Conservation (phyloP, 371 early-diverging fungal genomes). For the Circinella minor region DNA sequence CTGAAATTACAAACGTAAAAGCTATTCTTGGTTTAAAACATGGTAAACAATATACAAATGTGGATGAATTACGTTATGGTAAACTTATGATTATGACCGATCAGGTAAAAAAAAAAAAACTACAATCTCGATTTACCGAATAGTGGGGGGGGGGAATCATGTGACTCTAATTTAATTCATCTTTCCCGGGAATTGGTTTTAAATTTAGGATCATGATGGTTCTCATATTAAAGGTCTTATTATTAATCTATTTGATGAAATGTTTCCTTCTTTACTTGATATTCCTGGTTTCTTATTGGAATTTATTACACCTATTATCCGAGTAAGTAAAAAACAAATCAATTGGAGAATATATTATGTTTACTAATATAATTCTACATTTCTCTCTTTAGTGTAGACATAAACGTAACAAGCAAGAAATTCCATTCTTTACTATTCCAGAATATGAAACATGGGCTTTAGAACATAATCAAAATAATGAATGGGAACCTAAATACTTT, state of each 20-base stretch:
- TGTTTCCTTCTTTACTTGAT: constrained; percentile 95
- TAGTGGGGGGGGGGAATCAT: too few relatives aligned
- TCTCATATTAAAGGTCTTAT: constrained; percentile 99
- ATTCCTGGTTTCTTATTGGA: constrained; percentile 96
- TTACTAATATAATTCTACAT: not conserved
- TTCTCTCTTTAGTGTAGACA: constrained; percentile 46
- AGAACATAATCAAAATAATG: constrained; percentile 63
- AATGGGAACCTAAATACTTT: constrained; percentile 96
- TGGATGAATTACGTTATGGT: constrained; percentile 93
- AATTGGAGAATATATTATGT: not conserved
- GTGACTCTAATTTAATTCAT: too few relatives aligned
- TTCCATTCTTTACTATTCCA: constrained; percentile 95
- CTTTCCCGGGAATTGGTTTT: not conserved
- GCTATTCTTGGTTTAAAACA: constrained; percentile 98
- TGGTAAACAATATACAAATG: constrained; percentile 79
- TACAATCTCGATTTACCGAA: too few relatives aligned
- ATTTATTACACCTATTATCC: constrained; percentile 99
- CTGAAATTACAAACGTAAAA: constrained; percentile 94
- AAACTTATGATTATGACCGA: constrained; percentile 99
- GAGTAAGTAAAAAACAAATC: constrained; percentile 46
- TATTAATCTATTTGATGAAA: constrained; percentile 98
- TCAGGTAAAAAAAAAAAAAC: constrained; percentile 73
- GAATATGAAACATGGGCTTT: constrained; percentile 96
- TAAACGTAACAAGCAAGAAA: constrained; percentile 61
- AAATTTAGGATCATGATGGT: constrained; percentile 93